Conservation (phyloP, 345 rosid genomes). For the Boechera stricta region DNA sequence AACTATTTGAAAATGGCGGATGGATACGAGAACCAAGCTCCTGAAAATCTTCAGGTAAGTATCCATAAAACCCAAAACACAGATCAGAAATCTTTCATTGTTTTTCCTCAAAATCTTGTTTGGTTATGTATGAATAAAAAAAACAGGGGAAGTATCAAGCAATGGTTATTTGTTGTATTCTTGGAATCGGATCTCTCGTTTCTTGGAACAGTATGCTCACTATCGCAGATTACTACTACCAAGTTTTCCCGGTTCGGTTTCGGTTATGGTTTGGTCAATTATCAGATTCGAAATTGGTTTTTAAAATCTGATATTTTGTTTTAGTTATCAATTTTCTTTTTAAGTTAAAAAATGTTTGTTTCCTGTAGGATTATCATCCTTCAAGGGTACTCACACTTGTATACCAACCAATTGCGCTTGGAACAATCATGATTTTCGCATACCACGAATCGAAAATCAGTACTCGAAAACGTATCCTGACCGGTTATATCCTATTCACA, state of each 20-base stretch:
- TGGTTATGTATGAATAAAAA: background rate
- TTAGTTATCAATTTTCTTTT: background rate
- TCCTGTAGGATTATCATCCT: constrained; percentile 76
- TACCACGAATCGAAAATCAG: constrained; percentile 70
- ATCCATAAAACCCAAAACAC: constrained; percentile 24
- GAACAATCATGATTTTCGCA: constrained; percentile 63
- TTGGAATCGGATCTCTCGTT: constrained; percentile 77
- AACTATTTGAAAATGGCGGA: constrained; percentile 30
- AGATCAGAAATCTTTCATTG: constrained; percentile 11
- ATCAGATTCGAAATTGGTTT: background rate
- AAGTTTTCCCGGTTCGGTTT: constrained; percentile 63
- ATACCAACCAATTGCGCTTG: constrained; percentile 78
- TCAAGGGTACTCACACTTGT: constrained; percentile 84
- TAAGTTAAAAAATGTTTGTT: background rate
- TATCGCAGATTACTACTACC: constrained; percentile 80
- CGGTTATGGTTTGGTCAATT: constrained; percentile 10
- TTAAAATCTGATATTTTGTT: background rate
- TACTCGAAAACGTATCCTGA: constrained; percentile 68
- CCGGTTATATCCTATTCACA: constrained; percentile 68
- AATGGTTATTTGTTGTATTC: constrained; percentile 67
- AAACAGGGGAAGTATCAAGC: constrained; percentile 73
- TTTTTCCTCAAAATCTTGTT: constrained; percentile 15
- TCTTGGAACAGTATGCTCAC: constrained; percentile 89
- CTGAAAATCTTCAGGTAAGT: constrained; percentile 39
- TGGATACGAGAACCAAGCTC: constrained; percentile 10